phyloP scores from a whole-genome alignment of 352 stramenopile species.

The Globisporangium paroecandrum region DNA sequence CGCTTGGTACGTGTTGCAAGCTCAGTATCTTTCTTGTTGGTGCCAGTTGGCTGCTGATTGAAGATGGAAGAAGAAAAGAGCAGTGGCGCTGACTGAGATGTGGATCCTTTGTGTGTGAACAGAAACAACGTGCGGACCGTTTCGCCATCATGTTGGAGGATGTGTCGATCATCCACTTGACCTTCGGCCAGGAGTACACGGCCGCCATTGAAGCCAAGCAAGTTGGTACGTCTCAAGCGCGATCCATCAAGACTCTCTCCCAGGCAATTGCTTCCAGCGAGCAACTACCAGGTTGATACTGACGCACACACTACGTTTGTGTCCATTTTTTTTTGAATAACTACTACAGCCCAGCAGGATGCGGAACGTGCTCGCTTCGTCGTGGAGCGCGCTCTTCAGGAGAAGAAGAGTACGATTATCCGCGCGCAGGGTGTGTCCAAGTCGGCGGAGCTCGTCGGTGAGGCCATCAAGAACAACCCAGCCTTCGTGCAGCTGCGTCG shows the following conservation, averaged over 20 bases:
- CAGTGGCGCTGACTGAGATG: background rate
- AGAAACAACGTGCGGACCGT: conserved; percentile 82
- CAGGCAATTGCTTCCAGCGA: background rate
- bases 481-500: conserved; percentile 98
- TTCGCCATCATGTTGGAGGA: conserved; percentile 96
- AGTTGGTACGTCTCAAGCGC: conserved; percentile 64
- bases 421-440: conserved; percentile 97
- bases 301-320: background rate
- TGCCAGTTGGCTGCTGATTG: background rate
- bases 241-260: background rate
- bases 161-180: conserved; percentile 99
- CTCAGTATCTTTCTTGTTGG: background rate
- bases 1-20: conserved; percentile 64
- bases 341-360: conserved; percentile 95
- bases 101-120: conserved; percentile 1
- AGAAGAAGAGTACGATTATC: conserved; percentile 99
- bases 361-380: conserved; percentile 98
- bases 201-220: conserved; percentile 99
- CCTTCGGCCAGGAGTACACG: conserved; percentile 98
- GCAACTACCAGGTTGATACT: background rate
- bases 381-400: conserved; percentile 97
- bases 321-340: background rate
- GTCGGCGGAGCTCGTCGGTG: conserved; percentile 97
- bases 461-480: conserved; percentile 99
- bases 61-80: background rate